Percentiles rank a stretch among this genome's conserved stretches.
phyloP scores from a whole-genome alignment of 2,329 filamentous ascomycete species.

The Xylogone sp. region DNA sequence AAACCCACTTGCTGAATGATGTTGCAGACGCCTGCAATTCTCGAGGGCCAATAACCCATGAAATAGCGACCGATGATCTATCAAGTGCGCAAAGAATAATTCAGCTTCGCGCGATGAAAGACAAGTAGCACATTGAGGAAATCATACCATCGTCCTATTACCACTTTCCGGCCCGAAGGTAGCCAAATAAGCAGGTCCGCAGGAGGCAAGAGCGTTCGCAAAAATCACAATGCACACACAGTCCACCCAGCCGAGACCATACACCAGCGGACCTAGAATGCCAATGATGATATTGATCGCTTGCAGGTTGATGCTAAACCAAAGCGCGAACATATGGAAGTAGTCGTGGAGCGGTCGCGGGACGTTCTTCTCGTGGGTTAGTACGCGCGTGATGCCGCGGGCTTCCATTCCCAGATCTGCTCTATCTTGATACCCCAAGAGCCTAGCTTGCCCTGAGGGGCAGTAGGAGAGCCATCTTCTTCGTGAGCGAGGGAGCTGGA shows the following conservation, averaged over 20 bases:
- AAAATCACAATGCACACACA: conserved; percentile 52
- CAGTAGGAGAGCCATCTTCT: neutral
- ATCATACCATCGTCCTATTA: conserved; percentile 52
- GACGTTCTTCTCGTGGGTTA: conserved; percentile 48
- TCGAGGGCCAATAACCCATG: conserved; percentile 10
- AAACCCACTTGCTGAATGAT: conserved; percentile 10
- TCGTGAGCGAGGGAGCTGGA: neutral
- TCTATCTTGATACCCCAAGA: conserved; percentile 6
- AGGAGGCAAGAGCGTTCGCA: conserved; percentile 48
- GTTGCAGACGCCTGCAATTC: conserved; percentile 4
- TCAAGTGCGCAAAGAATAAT: too few species aligned
- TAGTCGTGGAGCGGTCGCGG: conserved; percentile 45
- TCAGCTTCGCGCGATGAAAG: too few species aligned
- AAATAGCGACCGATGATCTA: conserved; percentile 4
- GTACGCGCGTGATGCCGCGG: conserved; percentile 54
- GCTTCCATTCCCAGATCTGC: conserved; percentile 36
- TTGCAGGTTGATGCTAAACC: conserved; percentile 58
- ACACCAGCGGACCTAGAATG: conserved; percentile 56
- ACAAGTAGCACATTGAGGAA: neutral
- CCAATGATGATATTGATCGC: conserved; percentile 60
- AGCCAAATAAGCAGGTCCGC: conserved; percentile 54
- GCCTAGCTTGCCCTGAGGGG: neutral
- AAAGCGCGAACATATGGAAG: conserved; percentile 51
- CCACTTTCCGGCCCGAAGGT: conserved; percentile 57
- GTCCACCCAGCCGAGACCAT: conserved; percentile 52